Evolutionary conservation across 2,329 filamentous ascomycete species (phyloP).

Genomic region (Metarhizium guizhouense): DNA sequence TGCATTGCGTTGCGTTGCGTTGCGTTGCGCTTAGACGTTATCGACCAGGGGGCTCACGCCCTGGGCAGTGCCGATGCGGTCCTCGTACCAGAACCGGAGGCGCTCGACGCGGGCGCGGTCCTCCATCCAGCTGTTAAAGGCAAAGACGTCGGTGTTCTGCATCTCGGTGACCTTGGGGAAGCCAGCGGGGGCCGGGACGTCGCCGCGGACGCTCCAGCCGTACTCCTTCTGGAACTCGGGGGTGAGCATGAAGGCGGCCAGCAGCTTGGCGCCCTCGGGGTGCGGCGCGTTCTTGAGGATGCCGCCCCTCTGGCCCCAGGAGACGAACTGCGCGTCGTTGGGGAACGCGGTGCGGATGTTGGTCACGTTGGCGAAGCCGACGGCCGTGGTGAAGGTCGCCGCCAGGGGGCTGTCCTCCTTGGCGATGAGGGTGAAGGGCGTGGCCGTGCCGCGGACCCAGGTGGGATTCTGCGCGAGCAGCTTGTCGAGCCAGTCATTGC

Average conservation of each 20-base stretch:
- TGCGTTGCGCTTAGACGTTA: constrained; percentile 10
- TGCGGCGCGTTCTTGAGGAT: constrained; percentile 40
- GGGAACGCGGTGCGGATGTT: constrained; percentile 21
- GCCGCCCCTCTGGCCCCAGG: constrained; percentile 38
- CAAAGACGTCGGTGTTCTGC: constrained; percentile 24
- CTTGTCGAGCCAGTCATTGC: constrained; percentile 35
- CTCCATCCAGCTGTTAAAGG: constrained; percentile 31
- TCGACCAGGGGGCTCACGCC: constrained; percentile 28
- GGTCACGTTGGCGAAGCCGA: constrained; percentile 9
- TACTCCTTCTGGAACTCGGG: constrained; percentile 25
- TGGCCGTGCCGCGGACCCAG: constrained; percentile 43
- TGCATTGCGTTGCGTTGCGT: too few species aligned
- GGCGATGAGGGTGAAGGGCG: constrained; percentile 27
- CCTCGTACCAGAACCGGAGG: constrained; percentile 32
- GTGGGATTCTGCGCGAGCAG: constrained; percentile 38
- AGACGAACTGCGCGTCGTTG: constrained; percentile 30
- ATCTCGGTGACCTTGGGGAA: constrained; percentile 17
- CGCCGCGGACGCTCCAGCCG: constrained; percentile 26
- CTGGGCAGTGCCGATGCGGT: constrained; percentile 30
- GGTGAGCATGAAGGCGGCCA: constrained; percentile 37
- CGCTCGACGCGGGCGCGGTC: constrained; percentile 32
- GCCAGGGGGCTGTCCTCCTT: constrained; percentile 19
- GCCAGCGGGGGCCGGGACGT: constrained; percentile 20
- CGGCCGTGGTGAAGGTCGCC: constrained; percentile 24
- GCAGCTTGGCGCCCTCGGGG: constrained; percentile 40